Evolutionary conservation across 169 alveolate genomes (phyloP), one percentile per base, ranked within the genome.

Genomic region (Cryptosporidium sp.): DNA sequence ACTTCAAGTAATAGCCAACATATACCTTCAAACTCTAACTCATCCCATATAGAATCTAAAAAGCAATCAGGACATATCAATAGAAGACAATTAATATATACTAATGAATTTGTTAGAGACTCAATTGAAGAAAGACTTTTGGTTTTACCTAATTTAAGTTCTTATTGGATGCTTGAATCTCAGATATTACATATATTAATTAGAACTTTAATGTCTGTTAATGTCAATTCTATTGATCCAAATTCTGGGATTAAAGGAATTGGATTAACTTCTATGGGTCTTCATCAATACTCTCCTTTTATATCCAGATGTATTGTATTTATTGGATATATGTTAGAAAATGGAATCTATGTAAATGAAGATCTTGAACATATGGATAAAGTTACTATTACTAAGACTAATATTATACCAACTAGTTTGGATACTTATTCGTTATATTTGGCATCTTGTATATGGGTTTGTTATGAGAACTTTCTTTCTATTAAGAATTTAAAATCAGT

Each of bases 121-220:
- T 80, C 89, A 42, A 80, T 80, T 14, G 89, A 73, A 42, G 86
- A 73, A 58, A 52, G 35, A 58, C 48, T 73, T 29, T 35, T 73
- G 29, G 51, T 10, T n/a, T 37, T 73, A 12, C 86, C 89, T 21
- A 80, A 65, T 12, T 26, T 80, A 26, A 62, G 53, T 26, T 31
- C 80, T 16, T 80, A 80, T 29, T 80, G 89, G 89, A 80, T 80
- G 89, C 44, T 48, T 6, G 89, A 80, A n/a, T 16, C 65, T 31
- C 75, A 60, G 18, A 18, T 80, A 12, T 29, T 80, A 7, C 89
- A 80, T 16, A 23, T 42, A 26, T 60, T 80, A 26, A 80, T 80
- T 14, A 23, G 35, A 16, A 33, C 65, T 23, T 80, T 80, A 23
- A 60, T 80, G 89, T 35, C 29, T 18, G 68, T 80, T 0, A 80